Conservation (phyloP, 345 rosid species). For the Populus davidiana region DNA sequence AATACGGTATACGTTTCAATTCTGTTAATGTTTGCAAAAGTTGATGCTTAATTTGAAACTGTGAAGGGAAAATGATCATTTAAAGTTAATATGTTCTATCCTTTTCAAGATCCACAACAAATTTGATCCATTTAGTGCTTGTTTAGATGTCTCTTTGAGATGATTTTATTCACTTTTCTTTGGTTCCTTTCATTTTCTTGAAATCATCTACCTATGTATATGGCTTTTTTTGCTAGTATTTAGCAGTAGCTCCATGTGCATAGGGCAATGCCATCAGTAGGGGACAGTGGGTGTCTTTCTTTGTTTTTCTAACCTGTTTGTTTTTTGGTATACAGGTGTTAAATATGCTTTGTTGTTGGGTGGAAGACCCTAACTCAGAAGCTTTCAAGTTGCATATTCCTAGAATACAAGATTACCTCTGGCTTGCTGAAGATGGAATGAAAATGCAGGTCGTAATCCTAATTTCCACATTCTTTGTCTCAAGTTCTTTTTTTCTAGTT, state of each 20-base stretch:
- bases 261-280: neutral
- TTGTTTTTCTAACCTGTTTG: slow-evolving; percentile 6
- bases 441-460: slow-evolving; percentile 76
- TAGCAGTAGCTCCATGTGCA: neutral
- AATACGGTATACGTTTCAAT: slow-evolving; percentile 59
- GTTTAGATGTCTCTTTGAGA: slow-evolving; percentile 7
- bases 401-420: slow-evolving; percentile 75
- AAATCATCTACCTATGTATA: neutral
- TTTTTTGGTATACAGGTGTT: slow-evolving; percentile 48
- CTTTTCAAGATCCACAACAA: neutral
- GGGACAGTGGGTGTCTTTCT: neutral
- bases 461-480: neutral
- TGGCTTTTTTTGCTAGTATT: slow-evolving; percentile 1
- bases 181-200: neutral
- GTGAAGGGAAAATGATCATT: neutral
- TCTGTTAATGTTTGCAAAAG: neutral
- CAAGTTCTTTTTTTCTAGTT: neutral
- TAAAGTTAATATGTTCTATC: neutral
- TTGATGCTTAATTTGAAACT: neutral
- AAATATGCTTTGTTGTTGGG: slow-evolving; percentile 99
- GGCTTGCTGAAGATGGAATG: slow-evolving; percentile 99
- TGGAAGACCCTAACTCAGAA: slow-evolving; percentile 93
- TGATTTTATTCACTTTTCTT: neutral
- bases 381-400: slow-evolving; percentile 91
- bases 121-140: neutral